Evolutionary conservation across 148 eudicot species (phyloP).

Genomic region (Linanthus parryae): DNA sequence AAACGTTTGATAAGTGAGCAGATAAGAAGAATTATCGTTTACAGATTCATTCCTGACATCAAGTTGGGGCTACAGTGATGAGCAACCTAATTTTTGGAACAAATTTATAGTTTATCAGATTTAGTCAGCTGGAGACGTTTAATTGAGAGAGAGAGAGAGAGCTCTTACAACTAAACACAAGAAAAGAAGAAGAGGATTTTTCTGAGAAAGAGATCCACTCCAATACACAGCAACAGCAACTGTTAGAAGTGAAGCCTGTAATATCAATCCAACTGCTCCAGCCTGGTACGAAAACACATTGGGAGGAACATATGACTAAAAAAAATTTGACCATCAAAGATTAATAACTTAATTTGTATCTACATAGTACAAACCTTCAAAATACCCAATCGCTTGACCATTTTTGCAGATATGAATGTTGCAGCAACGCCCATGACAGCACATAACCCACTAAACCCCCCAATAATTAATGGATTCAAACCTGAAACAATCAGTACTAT

Average conservation of each 20-base stretch:
- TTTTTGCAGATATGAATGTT: conserved; percentile 70
- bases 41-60: no score
- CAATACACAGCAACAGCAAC: conserved; percentile 81
- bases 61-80: no score
- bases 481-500: conserved; percentile 38
- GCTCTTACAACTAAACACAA: conserved; percentile 66
- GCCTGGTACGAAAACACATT: conserved; percentile 44
- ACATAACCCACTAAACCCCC: conserved; percentile 88
- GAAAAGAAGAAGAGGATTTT: conserved; percentile 64
- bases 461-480: conserved; percentile 76
- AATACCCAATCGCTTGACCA: conserved; percentile 71
- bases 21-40: no score
- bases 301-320: conserved; percentile 3
- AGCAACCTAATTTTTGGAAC: no score
- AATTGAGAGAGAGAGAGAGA: conserved; percentile 3
- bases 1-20: no score
- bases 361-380: conserved; percentile 92
- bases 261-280: conserved; percentile 83
- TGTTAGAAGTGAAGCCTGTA: conserved; percentile 82
- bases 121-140: not conserved
- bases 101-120: no score
- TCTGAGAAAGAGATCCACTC: conserved; percentile 68
- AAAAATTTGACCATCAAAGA: not conserved
- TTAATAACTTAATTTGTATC: no score
- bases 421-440: conserved; percentile 98